phyloP scores from a whole-genome alignment of 2,329 filamentous ascomycete species.

The Xylariaceae sp. region DNA sequence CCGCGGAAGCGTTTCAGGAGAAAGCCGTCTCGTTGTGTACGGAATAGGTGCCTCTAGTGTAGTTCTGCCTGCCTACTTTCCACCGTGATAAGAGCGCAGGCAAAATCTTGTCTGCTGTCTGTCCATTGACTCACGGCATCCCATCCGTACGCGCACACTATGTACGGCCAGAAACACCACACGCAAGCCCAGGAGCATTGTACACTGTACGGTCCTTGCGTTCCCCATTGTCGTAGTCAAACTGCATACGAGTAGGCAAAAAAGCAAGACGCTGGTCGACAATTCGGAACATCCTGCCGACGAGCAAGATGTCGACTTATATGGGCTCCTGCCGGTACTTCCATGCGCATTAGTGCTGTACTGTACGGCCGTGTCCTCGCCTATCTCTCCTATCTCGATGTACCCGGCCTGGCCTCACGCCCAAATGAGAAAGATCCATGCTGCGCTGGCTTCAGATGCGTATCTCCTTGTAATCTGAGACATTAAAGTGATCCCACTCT shows the following conservation, averaged over 20 bases:
- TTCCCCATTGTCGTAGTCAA: background rate
- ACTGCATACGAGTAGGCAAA: background rate
- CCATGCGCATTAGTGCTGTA: background rate
- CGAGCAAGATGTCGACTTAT: constrained; percentile 7
- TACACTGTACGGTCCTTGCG: background rate
- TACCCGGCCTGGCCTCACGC: background rate
- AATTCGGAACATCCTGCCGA: constrained; percentile 12
- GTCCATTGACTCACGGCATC: background rate
- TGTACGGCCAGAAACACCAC: background rate
- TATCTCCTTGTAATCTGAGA: background rate
- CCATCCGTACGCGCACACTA: background rate
- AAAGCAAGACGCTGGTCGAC: background rate
- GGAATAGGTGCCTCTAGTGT: background rate
- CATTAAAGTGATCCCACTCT: background rate
- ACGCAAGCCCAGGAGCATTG: background rate
- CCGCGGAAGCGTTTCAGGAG: constrained; percentile 26
- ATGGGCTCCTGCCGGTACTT: constrained; percentile 12
- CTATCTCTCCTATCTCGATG: background rate
- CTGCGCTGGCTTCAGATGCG: constrained; percentile 4
- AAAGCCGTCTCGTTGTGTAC: constrained; percentile 1
- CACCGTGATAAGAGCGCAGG: constrained; percentile 5
- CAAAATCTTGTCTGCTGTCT: constrained; percentile 2
- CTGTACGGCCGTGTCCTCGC: constrained; percentile 3
- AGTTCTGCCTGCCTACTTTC: background rate
- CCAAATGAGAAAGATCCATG: background rate